A percentile compares a stretch with the other conserved stretches of the same genome.
phyloP scores from a whole-genome alignment of 1,284 basidiomycete genomes.

The Rhodotorula mucilaginosa region DNA sequence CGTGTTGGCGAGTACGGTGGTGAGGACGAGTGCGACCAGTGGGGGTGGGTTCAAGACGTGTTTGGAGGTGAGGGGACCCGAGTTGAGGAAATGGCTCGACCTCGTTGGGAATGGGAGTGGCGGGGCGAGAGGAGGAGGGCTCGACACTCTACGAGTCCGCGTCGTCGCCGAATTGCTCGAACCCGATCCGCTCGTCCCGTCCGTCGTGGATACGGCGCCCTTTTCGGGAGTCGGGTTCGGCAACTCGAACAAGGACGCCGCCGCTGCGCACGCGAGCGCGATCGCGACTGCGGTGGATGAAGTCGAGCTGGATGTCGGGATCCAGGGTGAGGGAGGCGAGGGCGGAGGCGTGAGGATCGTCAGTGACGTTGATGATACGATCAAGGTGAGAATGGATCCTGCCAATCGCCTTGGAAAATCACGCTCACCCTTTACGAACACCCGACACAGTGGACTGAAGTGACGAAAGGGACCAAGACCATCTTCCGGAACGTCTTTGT shows the following conservation, averaged over 20 bases:
- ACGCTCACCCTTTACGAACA: background rate
- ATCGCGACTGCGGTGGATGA: conserved; percentile 26
- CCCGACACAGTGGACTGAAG: conserved; percentile 43
- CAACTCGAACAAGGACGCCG: background rate
- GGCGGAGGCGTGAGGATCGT: conserved; percentile 63
- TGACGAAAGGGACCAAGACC: conserved; percentile 47
- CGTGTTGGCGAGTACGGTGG: conserved; percentile 22
- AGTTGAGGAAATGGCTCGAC: conserved; percentile 23
- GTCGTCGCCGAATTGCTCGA: conserved; percentile 37
- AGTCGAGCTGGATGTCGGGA: conserved; percentile 20
- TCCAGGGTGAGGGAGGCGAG: conserved; percentile 18
- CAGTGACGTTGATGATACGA: conserved; percentile 92
- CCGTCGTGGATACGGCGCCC: conserved; percentile 8
- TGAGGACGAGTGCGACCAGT: conserved; percentile 21
- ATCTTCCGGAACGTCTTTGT: conserved; percentile 55
- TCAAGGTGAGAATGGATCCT: conserved; percentile 57
- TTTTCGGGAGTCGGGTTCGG: background rate
- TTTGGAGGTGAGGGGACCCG: conserved; percentile 20
- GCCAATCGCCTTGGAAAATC: background rate
- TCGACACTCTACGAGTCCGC: conserved; percentile 16
- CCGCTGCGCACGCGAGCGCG: conserved; percentile 1
- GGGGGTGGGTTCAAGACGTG: conserved; percentile 40
- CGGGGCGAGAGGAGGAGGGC: background rate
- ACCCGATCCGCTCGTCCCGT: background rate
- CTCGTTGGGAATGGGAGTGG: conserved; percentile 4